Base-by-base conservation (phyloP, 371 early-diverging fungal species). In the Parasitella parasitica region DNA sequence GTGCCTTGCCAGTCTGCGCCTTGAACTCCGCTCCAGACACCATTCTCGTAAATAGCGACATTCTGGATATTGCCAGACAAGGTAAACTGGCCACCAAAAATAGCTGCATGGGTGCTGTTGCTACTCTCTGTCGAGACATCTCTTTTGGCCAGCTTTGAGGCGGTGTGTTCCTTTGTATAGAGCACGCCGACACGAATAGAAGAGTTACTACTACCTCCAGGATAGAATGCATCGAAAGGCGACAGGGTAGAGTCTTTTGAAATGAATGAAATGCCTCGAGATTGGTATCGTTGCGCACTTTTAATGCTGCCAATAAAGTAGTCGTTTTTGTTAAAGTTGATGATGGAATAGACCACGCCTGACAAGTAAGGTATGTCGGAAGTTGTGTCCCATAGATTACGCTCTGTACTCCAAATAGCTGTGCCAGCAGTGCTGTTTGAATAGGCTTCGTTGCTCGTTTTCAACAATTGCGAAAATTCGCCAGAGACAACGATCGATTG, bases 61-160 rank as follows among this genome's bases (percentile, higher is more conserved):
- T 84, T 82, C 32, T 67, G 59, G 27, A 81, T 72, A 27, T 48
- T 46, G 4, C 61, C 55, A 1, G 66, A 37, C 1, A 77, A 48
- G 8, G 27, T 41, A 37, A 84, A 84, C 22, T 51, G 35, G 4
- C 84, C 84, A 22, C 77, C 82, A 16, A 84, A 48, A 26, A 82
- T 75, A 4, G 68, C 67, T 0, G 67, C 56, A 0, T n/a, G n/a
- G n/a, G 34, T 34, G 1, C 13, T 34, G 4, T 16, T 49, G 30
- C 26, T 27, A 16, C n/a, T n/a, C n/a, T n/a, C n/a, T n/a, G 59
- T 51, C 22, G 73, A 69, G 63, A 57, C 35, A 22, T 46, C 46
- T 46, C 46, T 22, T 13, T 46, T 46, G 5, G 46, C 13, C 3
- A 46, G 46, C 64, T 61, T 8, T 39, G 56, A 16, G 18, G 53